Conservation (phyloP, 2,329 filamentous ascomycete genomes). For the Venturia carpophila region DNA sequence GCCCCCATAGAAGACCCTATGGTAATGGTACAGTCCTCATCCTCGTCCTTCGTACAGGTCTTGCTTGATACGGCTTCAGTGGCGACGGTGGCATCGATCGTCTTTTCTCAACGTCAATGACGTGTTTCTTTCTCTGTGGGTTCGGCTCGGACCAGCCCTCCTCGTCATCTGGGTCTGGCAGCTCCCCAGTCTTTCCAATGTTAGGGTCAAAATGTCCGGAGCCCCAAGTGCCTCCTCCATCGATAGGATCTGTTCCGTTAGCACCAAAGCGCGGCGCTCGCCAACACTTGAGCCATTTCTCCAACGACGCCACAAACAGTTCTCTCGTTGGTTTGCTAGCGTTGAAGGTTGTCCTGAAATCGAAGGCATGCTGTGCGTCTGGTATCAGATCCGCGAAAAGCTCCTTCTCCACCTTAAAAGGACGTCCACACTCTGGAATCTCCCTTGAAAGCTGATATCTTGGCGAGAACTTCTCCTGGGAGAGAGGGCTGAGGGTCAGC, state of each 20-base stretch:
- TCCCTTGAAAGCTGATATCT: conserved; percentile 32
- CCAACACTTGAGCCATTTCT: conserved; percentile 42
- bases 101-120: background rate
- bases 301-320: conserved; percentile 37
- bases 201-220: conserved; percentile 7
- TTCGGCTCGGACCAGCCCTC: background rate
- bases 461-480: conserved; percentile 36
- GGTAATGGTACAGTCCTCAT: background rate
- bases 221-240: conserved; percentile 15
- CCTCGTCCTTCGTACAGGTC: background rate
- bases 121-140: background rate
- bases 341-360: conserved; percentile 34
- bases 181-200: background rate
- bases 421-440: conserved; percentile 38
- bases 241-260: background rate
- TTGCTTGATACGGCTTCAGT: background rate
- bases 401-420: conserved; percentile 24
- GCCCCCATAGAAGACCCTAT: background rate
- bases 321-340: conserved; percentile 30
- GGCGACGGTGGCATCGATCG: background rate
- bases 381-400: conserved; percentile 27
- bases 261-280: conserved; percentile 17
- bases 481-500: conserved; percentile 40
- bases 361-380: conserved; percentile 43
- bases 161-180: conserved; percentile 8